These are phyloP conservation scores for Grosmannia clavigera DNA, from an alignment of 2,329 filamentous ascomycete species.

Conservation along the genomic window DNA sequence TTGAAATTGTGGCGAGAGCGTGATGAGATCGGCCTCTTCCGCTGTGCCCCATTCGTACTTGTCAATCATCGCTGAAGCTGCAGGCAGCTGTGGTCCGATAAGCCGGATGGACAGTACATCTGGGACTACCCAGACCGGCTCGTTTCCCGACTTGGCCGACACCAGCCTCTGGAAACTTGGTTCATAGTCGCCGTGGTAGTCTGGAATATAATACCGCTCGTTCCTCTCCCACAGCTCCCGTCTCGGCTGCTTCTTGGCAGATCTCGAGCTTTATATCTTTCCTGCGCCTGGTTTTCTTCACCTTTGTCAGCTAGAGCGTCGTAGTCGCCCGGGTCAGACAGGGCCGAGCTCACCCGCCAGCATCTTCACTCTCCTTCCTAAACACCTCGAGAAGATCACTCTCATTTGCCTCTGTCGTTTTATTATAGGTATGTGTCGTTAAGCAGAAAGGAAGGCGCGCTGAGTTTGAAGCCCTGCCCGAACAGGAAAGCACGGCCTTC, in stretches of 20 bases:
- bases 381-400: conserved; percentile 15
- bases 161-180: conserved; percentile 54
- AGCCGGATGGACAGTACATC: conserved; percentile 48
- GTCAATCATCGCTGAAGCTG: conserved; percentile 13
- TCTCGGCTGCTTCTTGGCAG: conserved; percentile 55
- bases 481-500: background rate
- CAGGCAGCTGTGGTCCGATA: conserved; percentile 33
- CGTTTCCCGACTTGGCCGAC: conserved; percentile 35
- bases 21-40: conserved; percentile 25
- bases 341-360: conserved; percentile 20
- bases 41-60: conserved; percentile 19
- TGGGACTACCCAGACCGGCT: conserved; percentile 55
- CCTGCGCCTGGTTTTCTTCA: conserved; percentile 26
- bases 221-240: conserved; percentile 64
- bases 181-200: conserved; percentile 53
- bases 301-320: background rate
- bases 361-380: conserved; percentile 28
- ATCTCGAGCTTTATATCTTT: conserved; percentile 49
- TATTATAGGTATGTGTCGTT: background rate
- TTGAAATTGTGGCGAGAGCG: conserved; percentile 74
- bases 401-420: background rate
- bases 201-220: conserved; percentile 60
- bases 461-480: background rate
- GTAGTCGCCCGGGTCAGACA: background rate
- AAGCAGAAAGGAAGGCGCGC: background rate